Base-by-base conservation (phyloP, 495 filamentous ascomycete species). In the Aspergillus nanangensis region DNA sequence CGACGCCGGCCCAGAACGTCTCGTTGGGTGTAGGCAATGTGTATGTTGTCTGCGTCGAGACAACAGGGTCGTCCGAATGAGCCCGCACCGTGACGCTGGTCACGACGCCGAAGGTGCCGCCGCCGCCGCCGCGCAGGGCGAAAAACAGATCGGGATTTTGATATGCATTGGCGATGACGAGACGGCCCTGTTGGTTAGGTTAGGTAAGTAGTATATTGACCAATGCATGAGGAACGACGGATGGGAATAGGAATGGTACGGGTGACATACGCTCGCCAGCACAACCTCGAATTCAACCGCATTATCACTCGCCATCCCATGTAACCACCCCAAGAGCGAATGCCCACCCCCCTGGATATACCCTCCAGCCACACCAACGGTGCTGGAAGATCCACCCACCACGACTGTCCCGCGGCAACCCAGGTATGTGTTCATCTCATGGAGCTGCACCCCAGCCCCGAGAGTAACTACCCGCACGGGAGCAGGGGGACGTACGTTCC, bases 61-160 rank as follows among this genome's bases (percentile, higher is more conserved):
- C 53, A 14, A 72, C 52, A 2, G 69, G 66, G 17, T 64, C 57
- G 21, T 67, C 57, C 10, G 54, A 44, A 61, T 54, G 69, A 43
- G 24, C 61, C 13, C 69, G 67, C 32, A 74, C 46, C 0, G 76
- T 77, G 33, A 65, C 65, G 31, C 63, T 66, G 9, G 75, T 62
- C 0, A 79, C 73, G 0, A 79, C 66, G 3, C 76, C 78, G 50
- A 75, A 81, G 15, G 74, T 78, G 44, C 38, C 61, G 23, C 61
- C 62, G n/a, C 65, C 65, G 3, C 62, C 61, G 23, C 62, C 65
- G 19, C 79, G 67, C 19, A 83, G 58, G 3, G 72, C 72, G 46
- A 71, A 84, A 66, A 83, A 86, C 2, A 85, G 69, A 41, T 84
- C 79, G 0, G 68, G 38, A 48, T 83, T 75, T 20, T 66, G 55